Evolutionary conservation across 495 filamentous ascomycete species (phyloP), one percentile per base, ranked within the genome.

Genomic region (Neurospora sublineolata): DNA sequence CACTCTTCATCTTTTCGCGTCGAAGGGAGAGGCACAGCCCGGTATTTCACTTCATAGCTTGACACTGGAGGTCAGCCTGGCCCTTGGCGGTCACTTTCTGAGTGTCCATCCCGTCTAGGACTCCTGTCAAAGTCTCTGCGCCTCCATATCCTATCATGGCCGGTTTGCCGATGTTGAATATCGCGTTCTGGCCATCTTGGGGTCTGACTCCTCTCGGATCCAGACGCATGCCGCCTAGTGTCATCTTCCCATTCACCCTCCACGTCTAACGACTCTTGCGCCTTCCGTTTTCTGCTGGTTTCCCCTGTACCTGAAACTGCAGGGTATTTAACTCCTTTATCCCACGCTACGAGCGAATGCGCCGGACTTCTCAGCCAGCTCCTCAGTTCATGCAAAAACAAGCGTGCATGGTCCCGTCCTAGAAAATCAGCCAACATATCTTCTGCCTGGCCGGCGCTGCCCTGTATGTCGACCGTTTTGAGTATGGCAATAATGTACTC

Each of bases 401-500:
- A 78, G 9, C 87, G 82, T 10, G 94, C 87, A 80, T 97, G 89
- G 33, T 90, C 89, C 40, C 91, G 84, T 3, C 93, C 94, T 0
- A 99, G 77, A 73, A 94, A 97, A 42, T 97, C 94, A 18, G 89
- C 82, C n/a, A 97, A 79, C 83, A 97, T 89, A 40, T 93, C 91
- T 78, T 97, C 93, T 0, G 95, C 93, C 72, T 94, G 91, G 5
- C 94, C 72, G 14, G 87, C 86, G 76, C 91, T 91, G 10, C 89
- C 92, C 76, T 94, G 94, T n/a, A 95, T 86, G 78, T 99, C 94
- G 23, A 97, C 89, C 0, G 91, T 93, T 75, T 93, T 96, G 44
- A 99, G 82, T 64, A 99, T 94, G 39, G 92, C 92, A 67, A 97
- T 81, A 70, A 96, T 87, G 76, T 97, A 97, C 74, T 95, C 93